Evolutionary conservation across 139 green algal species (phyloP), one percentile per base, ranked within the genome.

Genomic region (Yamagishiella unicocca): DNA sequence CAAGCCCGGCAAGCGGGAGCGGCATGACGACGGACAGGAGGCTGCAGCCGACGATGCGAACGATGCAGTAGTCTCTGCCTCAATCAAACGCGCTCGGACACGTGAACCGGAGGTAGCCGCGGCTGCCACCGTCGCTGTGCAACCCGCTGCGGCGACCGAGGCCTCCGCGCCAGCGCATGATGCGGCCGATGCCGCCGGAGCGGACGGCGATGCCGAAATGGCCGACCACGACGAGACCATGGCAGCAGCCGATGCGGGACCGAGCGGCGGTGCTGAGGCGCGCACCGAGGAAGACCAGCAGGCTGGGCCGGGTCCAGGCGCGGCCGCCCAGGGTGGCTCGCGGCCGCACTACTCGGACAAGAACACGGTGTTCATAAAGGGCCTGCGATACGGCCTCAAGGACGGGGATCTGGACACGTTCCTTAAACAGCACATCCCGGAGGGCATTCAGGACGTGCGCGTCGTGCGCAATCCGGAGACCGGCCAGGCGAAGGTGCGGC

Each of bases 341-440:
- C 83, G 71, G 45, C 76, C 76, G 33, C 64, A 62, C 55, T 91
- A 83, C 68, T 84, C 46, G 17, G 92, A 95, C 78, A 81, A 94
- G 58, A 73, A 78, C 68, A 95, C 92, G 0, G 83, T 90, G 68
- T 94, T 90, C 84, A 73, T 94, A 14, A 89, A 89, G 50, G 85
- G 91, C 31, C 72, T 93, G 22, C 64, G 74, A 5, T 46, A 62
- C 46, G 86, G 84, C 29, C 82, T 87, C 19, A 71, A 88, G 83
- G 90, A 93, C 35, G 84, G 83, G 37, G 80, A 92, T 43, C 78
- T 97, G 46, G 68, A 68, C 19, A 72, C 67, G 38, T 82, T 98
- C 58, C 96, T 97, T 85, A 80, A 50, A 1, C 54, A 53, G 12
- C 90, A 43, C 37, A 35, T 70, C 12, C 50, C 87, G 71, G 90